Evolutionary conservation across 768 basidiomycete genomes (phyloP).

Genomic region (Kwoniella sp.): DNA sequence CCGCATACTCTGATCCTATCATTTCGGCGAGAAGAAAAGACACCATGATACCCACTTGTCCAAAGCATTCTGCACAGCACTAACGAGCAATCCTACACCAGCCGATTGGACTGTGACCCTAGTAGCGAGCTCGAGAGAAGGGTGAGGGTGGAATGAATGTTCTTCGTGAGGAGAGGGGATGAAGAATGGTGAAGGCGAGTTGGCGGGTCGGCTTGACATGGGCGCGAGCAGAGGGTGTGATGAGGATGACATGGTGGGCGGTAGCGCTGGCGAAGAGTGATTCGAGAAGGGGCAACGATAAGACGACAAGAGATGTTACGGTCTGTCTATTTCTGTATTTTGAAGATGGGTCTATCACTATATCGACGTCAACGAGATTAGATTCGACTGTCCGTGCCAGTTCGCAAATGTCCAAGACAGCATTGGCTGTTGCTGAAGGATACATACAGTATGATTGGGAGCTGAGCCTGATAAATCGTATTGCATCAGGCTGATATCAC

Average conservation of each 20-base stretch:
- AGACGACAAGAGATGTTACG: not conserved
- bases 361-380: not conserved
- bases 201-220: slow-evolving; percentile 20
- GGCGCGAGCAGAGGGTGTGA: slow-evolving; percentile 48
- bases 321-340: not conserved
- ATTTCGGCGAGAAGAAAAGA: not conserved
- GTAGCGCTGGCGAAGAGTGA: too few species aligned
- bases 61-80: slow-evolving; percentile 74
- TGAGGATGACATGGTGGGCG: slow-evolving; percentile 25
- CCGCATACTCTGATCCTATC: too few species aligned
- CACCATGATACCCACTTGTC: slow-evolving; percentile 56
- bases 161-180: slow-evolving; percentile 45
- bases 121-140: slow-evolving; percentile 45
- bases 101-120: slow-evolving; percentile 53
- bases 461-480: slow-evolving; percentile 9
- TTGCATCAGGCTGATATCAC: not conserved
- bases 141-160: slow-evolving; percentile 47
- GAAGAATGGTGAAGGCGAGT: slow-evolving; percentile 36
- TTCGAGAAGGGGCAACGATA: not conserved
- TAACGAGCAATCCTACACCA: slow-evolving; percentile 58
- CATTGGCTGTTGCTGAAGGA: slow-evolving; percentile 20
- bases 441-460: too few species aligned
- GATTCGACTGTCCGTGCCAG: too few species aligned
- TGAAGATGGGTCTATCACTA: not conserved
- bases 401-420: slow-evolving; percentile 20